Conservation (phyloP, 768 basidiomycete species). For the Phaeotremella skinneri region DNA sequence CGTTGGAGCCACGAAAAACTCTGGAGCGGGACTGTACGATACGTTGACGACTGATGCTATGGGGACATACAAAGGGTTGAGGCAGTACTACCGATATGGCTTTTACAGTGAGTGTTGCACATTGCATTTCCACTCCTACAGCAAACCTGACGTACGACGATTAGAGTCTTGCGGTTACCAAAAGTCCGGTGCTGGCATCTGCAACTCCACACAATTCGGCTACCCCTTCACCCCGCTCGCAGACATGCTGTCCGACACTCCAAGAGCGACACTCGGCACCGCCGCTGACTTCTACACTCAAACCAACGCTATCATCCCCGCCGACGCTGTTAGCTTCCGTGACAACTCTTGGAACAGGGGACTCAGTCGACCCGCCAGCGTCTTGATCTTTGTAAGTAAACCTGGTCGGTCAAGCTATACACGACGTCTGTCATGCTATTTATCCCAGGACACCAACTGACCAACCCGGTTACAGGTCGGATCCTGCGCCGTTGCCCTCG, state of each 20-base stretch:
- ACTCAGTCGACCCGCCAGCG: conserved; percentile 35
- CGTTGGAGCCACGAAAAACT: conserved; percentile 25
- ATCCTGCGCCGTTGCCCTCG: conserved; percentile 33
- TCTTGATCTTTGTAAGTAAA: conserved; percentile 45
- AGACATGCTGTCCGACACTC: conserved; percentile 39
- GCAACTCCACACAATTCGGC: conserved; percentile 44
- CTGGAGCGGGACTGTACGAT: conserved; percentile 39
- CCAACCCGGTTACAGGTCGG: conserved; percentile 34
- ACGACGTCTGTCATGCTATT: not conserved
- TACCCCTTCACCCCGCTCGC: conserved; percentile 41
- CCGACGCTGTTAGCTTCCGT: conserved; percentile 24
- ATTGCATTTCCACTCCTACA: not conserved
- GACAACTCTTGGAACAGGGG: conserved; percentile 36
- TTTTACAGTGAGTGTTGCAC: conserved; percentile 38
- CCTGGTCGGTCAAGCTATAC: not conserved
- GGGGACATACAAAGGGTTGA: conserved; percentile 38
- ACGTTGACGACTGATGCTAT: conserved; percentile 33
- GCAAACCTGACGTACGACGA: not conserved
- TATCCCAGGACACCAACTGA: not conserved
- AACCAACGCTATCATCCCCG: conserved; percentile 33
- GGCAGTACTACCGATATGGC: conserved; percentile 48
- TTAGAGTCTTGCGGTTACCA: conserved; percentile 46
- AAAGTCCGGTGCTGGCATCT: conserved; percentile 40
- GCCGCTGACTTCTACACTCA: conserved; percentile 24
- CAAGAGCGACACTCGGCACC: conserved; percentile 5